A percentile compares a stretch with the other conserved stretches of the same genome.
phyloP scores from a whole-genome alignment of 345 rosid genomes.

The Turritis glabra region DNA sequence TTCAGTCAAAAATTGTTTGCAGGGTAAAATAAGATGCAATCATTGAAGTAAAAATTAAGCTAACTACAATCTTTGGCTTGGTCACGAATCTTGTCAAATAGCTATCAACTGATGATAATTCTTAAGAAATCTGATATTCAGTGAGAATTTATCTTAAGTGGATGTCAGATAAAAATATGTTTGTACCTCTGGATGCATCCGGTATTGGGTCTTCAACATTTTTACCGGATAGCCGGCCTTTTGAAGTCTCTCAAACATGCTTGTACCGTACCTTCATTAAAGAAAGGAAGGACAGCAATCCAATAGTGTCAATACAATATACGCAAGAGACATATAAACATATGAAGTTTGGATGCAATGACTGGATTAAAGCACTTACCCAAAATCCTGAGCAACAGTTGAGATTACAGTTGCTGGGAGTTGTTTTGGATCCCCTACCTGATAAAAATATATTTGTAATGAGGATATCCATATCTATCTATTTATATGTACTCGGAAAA shows the following conservation, averaged over 20 bases:
- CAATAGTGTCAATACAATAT: not conserved
- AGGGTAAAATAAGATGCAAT: conserved; percentile 9
- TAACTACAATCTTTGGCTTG: not conserved
- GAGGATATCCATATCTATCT: not conserved
- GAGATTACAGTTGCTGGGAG: conserved; percentile 98
- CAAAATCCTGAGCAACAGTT: conserved; percentile 63
- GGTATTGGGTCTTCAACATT: conserved; percentile 91
- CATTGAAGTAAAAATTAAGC: not conserved
- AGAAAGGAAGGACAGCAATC: conserved; percentile 8
- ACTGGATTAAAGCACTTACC: conserved; percentile 50
- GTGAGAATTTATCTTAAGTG: not conserved
- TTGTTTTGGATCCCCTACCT: conserved; percentile 98
- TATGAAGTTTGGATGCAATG: not conserved
- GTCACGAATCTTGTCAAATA: not conserved
- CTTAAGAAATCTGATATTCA: not conserved
- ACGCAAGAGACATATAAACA: not conserved
- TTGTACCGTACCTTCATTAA: conserved; percentile 74
- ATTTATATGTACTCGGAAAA: not conserved
- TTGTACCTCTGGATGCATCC: conserved; percentile 97
- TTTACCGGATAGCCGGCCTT: conserved; percentile 93
- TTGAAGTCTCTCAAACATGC: conserved; percentile 95
- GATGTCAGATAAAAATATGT: not conserved
- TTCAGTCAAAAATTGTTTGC: not conserved
- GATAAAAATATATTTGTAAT: conserved; percentile 25
- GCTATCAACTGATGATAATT: not conserved